These are phyloP conservation scores for Hsuehochloa calcarea DNA, from an alignment of 176 grass and related monocot genomes.

Conservation along the genomic window DNA sequence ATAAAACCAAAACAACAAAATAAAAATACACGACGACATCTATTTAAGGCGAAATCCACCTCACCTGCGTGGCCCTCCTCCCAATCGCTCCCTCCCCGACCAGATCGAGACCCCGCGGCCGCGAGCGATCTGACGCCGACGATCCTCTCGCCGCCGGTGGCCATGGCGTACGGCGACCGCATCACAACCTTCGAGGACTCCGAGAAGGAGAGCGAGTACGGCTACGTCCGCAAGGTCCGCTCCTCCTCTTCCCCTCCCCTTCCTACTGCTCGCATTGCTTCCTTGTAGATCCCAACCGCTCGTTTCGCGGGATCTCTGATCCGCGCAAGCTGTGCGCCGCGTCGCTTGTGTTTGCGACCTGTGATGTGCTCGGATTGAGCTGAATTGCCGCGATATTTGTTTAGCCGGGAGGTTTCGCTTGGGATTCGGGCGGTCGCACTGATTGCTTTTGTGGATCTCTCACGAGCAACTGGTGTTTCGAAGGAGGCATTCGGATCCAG, in stretches of 20 bases:
- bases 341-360: not conserved
- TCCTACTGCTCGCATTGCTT: constrained; percentile 4
- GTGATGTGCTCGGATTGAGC: constrained; percentile 17
- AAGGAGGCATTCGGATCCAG: constrained; percentile 3
- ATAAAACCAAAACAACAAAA: not conserved
- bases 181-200: constrained; percentile 86
- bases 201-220: constrained; percentile 96
- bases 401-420: not conserved
- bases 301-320: constrained; percentile 31
- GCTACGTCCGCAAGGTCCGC: constrained; percentile 85
- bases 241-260: not conserved
- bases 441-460: constrained; percentile 23
- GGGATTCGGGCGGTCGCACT: constrained; percentile 5
- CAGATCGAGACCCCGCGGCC: constrained; percentile 28
- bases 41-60: constrained; percentile 32
- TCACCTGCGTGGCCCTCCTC: constrained; percentile 36
- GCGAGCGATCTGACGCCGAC: constrained; percentile 33
- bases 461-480: not conserved
- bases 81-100: constrained; percentile 17
- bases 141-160: constrained; percentile 19
- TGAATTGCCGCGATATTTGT: constrained; percentile 28
- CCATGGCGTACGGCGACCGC: constrained; percentile 74
- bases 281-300: constrained; percentile 26
- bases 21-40: constrained; percentile 15
- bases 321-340: not conserved